Conservation (phyloP, 164 flowering plant genomes). For the Houttuynia cordata region DNA sequence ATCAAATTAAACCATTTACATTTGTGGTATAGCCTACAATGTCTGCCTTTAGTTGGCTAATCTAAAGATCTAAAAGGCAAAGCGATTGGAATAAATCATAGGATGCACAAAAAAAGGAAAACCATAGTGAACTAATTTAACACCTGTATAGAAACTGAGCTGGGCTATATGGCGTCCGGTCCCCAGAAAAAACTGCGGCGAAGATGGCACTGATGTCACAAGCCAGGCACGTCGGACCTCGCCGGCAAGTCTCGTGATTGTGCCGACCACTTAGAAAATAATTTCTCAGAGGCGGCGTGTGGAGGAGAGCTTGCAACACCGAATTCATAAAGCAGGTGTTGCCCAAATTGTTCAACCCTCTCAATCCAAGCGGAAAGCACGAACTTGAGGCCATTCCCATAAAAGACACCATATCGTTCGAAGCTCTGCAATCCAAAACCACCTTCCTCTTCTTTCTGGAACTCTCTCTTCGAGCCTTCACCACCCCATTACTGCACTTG, state of each 20-base stretch:
- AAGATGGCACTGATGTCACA: conserved; percentile 40
- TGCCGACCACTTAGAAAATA: conserved; percentile 45
- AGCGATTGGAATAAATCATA: no score
- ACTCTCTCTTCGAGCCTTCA: conserved; percentile 17
- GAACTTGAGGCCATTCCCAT: conserved; percentile 42
- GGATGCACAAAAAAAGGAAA: not conserved
- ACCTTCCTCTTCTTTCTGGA: conserved; percentile 34
- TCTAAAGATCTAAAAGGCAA: not conserved
- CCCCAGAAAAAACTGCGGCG: conserved; percentile 44
- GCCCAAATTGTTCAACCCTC: conserved; percentile 68
- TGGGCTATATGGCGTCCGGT: conserved; percentile 50
- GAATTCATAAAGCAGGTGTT: conserved; percentile 69
- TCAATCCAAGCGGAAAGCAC: conserved; percentile 49
- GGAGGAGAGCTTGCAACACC: conserved; percentile 56
- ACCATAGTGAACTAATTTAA: conserved; percentile 2
- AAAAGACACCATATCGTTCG: conserved; percentile 20
- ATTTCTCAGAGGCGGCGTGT: conserved; percentile 48
- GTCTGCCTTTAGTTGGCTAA: not conserved
- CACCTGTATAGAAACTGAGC: conserved; percentile 61
- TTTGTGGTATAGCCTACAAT: not conserved
- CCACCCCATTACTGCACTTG: conserved; percentile 15
- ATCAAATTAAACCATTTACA: not conserved
- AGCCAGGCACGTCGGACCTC: conserved; percentile 31
- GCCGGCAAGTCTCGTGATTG: conserved; percentile 24
- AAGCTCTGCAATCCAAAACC: conserved; percentile 19